Percentiles rank a stretch among this genome's conserved stretches.
Conservation (phyloP, 805 yeast genomes). For the Metschnikowia hibisci region DNA sequence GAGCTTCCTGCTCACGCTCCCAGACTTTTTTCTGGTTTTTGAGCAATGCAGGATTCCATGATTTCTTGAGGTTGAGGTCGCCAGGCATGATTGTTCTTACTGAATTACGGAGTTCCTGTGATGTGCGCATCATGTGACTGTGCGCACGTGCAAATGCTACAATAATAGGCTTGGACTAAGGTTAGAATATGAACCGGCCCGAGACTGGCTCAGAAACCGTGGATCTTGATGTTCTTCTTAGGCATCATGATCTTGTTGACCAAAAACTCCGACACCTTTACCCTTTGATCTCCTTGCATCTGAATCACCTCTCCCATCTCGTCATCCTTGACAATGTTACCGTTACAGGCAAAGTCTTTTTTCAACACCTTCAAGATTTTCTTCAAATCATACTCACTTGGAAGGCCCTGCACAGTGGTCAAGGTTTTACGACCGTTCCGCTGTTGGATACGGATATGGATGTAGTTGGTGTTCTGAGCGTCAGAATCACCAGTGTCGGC, state of each 20-base stretch:
- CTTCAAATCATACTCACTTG: constrained; percentile 90
- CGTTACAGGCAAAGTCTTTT: constrained; percentile 98
- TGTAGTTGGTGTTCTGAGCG: constrained; percentile 90
- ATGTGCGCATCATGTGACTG: constrained; percentile 1
- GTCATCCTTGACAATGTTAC: constrained; percentile 93
- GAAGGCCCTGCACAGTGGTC: constrained; percentile 97
- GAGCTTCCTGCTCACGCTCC: constrained; percentile 72
- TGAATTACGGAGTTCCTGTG: neutral
- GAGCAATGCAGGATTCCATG: constrained; percentile 91
- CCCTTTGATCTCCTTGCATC: constrained; percentile 98
- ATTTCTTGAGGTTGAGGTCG: constrained; percentile 84
- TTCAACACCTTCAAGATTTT: constrained; percentile 89
- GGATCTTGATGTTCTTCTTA: constrained; percentile 96
- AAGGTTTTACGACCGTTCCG: constrained; percentile 99
- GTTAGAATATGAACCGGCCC: neutral
- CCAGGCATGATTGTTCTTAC: constrained; percentile 50
- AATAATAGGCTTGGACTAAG: neutral
- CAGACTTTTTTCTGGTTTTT: constrained; percentile 84
- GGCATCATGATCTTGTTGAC: constrained; percentile 81
- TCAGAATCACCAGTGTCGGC: constrained; percentile 99
- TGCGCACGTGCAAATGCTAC: neutral
- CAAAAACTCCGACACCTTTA: constrained; percentile 90
- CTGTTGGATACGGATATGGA: constrained; percentile 98
- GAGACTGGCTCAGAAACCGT: constrained; percentile 69
- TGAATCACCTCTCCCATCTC: constrained; percentile 97